A percentile compares a stretch with the other conserved stretches of the same genome.
These are phyloP conservation scores for Lepidium africanum DNA, from an alignment of 345 rosid genomes.

Conservation along the genomic window DNA sequence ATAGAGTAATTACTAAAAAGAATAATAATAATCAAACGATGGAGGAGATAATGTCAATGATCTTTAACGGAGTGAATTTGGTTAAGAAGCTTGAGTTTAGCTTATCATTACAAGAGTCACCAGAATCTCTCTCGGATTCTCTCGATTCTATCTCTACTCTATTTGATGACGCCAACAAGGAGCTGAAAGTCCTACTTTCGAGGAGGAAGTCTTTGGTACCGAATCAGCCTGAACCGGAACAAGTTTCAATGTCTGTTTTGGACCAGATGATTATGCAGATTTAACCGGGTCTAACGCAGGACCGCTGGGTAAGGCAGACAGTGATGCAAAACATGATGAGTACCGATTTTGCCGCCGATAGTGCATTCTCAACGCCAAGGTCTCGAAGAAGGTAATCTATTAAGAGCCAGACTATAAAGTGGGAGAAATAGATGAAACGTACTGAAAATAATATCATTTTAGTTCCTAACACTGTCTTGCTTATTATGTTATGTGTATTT, in stretches of 20 bases:
- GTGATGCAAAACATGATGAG: not conserved
- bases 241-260: not conserved
- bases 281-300: conserved; percentile 9
- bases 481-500: too few relatives aligned
- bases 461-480: too few relatives aligned
- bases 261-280: not conserved
- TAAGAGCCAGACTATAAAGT: too few relatives aligned
- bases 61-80: conserved; percentile 37
- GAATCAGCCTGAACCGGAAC: not conserved
- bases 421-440: too few relatives aligned
- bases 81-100: conserved; percentile 39
- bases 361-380: too few relatives aligned
- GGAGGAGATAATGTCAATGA: conserved; percentile 33
- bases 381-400: too few relatives aligned
- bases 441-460: too few relatives aligned
- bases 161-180: conserved; percentile 22
- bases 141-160: conserved; percentile 30
- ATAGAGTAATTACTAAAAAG: not conserved
- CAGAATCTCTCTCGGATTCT: conserved; percentile 11
- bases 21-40: not conserved
- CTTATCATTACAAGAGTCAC: conserved; percentile 20
- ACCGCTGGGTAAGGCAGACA: conserved; percentile 15
- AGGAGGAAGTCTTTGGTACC: not conserved
- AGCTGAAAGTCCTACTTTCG: not conserved
- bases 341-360: too few relatives aligned